Base-by-base conservation (phyloP, 352 stramenopile species). In the Phytophthora pluvialis region DNA sequence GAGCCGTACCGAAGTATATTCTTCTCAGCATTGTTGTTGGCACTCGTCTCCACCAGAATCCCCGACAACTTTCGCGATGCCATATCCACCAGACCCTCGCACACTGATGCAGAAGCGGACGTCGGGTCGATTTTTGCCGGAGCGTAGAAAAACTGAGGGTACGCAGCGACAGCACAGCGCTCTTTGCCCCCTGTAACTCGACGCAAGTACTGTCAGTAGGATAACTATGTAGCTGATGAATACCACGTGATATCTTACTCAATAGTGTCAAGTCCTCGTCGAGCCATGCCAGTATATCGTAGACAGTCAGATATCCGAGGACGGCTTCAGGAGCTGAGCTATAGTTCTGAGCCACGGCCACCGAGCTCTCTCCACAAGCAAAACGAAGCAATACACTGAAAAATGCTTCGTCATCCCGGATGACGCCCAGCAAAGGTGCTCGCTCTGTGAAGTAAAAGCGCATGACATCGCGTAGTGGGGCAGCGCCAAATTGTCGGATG, bases 371-470 rank as follows among this genome's bases (percentile, higher is more conserved):
- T 8, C 81, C 83, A 40, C 78, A 83, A 12, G 78, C 80, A 35
- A 92, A 71, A 5, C 72, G 78, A 4, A 89, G 58, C 8, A 88
- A 60, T 3, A 84, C 48, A 31, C 80, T 89, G 67, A 89, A 90
- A 46, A 89, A 74, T 11, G 72, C 65, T 43, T 90, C 73, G 18
- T 86, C 76, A 5, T 79, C 72, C 1, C 60, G 55, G 15, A 88
- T 53, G 31, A 25, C 48, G 5, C 71, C 72, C 47, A 85, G 39
- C 58, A 76, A 67, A 26, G 61, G 60, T 13, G 66, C n/a, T 56
- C 54, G 43, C 3, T 70, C 51, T n/a, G 51, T 67, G 39, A 25
- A 67, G 38, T 25, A 72, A 48, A 67, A 88, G 2, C 32, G 68
- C 62, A 70, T 35, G 16, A 75, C 32, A 49, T 84, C 75, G 25